Percentiles rank a stretch among this genome's conserved stretches.
Conservation (phyloP, 2,329 filamentous ascomycete genomes). For the Apiospora malaysiana region DNA sequence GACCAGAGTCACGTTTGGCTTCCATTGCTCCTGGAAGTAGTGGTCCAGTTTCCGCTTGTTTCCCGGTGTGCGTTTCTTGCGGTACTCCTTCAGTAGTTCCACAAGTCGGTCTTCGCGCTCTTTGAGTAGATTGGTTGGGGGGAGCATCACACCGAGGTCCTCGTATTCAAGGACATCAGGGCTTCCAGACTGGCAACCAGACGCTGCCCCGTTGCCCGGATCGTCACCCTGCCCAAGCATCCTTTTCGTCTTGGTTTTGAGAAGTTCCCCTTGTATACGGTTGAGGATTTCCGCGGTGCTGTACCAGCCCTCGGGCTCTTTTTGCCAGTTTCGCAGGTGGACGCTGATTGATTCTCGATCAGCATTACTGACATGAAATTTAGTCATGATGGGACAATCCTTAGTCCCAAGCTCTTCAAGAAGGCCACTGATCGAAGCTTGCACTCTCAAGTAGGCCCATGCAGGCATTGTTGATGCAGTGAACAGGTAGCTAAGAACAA, state of each 20-base stretch:
- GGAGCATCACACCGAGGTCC: neutral
- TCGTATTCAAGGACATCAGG: neutral
- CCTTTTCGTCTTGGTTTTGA: neutral
- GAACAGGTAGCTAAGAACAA: neutral
- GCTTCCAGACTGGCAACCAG: neutral
- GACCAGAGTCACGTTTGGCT: conserved; percentile 28
- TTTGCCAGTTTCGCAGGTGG: neutral
- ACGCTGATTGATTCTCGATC: neutral
- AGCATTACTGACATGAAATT: neutral
- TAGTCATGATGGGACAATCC: neutral
- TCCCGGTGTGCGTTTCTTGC: neutral
- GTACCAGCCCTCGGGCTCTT: neutral
- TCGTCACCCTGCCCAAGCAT: neutral
- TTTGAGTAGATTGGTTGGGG: neutral
- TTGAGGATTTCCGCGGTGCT: neutral
- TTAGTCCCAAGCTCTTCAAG: neutral
- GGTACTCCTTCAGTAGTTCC: conserved; percentile 26
- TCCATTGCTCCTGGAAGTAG: conserved; percentile 30
- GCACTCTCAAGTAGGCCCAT: neutral
- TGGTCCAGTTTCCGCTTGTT: conserved; percentile 20
- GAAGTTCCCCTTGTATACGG: neutral
- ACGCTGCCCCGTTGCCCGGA: neutral
- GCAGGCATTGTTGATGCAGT: neutral
- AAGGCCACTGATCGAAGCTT: neutral
- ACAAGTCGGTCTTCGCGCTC: conserved; percentile 22